Evolutionary conservation across 1,284 basidiomycete species (phyloP).

Genomic region (Paramarasmius palmivorus): DNA sequence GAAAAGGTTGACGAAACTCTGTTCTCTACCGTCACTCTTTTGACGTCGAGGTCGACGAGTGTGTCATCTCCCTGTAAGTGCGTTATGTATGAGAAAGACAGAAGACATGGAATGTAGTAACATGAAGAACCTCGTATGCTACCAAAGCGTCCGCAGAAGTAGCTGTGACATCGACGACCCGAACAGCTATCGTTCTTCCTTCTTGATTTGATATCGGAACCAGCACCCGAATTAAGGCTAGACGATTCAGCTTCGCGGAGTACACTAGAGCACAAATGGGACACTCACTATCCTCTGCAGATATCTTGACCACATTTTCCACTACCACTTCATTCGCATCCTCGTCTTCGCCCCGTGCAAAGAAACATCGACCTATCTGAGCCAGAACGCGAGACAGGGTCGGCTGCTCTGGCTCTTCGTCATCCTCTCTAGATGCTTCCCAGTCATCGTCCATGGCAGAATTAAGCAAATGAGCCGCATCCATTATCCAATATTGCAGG

Average conservation of each 20-base stretch:
- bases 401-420: neutral
- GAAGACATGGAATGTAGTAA: too few relatives aligned
- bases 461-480: neutral
- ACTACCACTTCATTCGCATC: neutral
- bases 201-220: neutral
- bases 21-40: neutral
- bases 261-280: neutral
- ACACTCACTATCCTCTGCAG: neutral
- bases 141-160: neutral
- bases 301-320: neutral
- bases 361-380: neutral
- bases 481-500: slow-evolving; percentile 1
- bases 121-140: neutral
- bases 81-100: too few relatives aligned
- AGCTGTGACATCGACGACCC: neutral
- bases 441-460: neutral
- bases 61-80: neutral
- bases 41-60: neutral
- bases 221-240: neutral
- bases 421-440: neutral
- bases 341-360: neutral
- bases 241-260: too few relatives aligned
- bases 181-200: neutral
- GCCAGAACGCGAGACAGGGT: neutral
- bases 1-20: neutral